Percentiles rank a stretch among this genome's conserved stretches.
phyloP scores from a whole-genome alignment of 2,329 filamentous ascomycete species.

The Intubia oerlemansii region DNA sequence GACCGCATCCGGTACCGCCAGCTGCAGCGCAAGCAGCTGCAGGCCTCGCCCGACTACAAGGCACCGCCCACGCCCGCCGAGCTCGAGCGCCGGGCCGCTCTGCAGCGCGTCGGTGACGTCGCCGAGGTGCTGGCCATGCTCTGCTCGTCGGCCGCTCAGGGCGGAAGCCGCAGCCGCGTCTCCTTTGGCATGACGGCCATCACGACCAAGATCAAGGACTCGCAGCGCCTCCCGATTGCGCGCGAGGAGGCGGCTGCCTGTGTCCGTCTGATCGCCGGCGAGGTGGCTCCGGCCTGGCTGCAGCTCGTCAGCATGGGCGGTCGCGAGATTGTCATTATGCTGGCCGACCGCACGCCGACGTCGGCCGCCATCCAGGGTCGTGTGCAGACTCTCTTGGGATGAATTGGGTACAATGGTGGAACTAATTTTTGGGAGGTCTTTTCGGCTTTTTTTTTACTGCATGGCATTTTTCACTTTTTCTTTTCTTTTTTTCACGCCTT shows the following conservation, averaged over 20 bases:
- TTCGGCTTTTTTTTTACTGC: neutral
- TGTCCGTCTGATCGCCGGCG: slow-evolving; percentile 27
- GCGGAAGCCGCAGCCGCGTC: slow-evolving; percentile 32
- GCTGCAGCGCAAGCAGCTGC: slow-evolving; percentile 20
- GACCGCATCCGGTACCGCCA: slow-evolving; percentile 59
- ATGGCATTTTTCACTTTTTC: neutral
- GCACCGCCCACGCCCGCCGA: slow-evolving; percentile 25
- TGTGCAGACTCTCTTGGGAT: too few relatives aligned
- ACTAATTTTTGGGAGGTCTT: neutral
- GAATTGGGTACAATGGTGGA: too few relatives aligned
- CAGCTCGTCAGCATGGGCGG: slow-evolving; percentile 27
- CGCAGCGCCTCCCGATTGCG: slow-evolving; percentile 33
- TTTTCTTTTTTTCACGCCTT: neutral
- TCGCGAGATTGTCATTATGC: slow-evolving; percentile 35
- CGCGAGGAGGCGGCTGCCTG: slow-evolving; percentile 28
- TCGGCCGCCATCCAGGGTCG: slow-evolving; percentile 15
- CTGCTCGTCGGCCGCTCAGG: slow-evolving; percentile 25
- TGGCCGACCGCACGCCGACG: slow-evolving; percentile 17
- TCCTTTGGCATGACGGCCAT: slow-evolving; percentile 45
- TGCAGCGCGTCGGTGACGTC: slow-evolving; percentile 48
- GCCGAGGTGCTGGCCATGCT: slow-evolving; percentile 47
- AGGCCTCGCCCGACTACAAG: slow-evolving; percentile 17
- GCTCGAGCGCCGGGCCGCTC: slow-evolving; percentile 37
- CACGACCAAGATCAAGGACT: slow-evolving; percentile 45
- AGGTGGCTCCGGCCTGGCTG: slow-evolving; percentile 36